Base-by-base conservation (phyloP, 768 basidiomycete species). In the Suillus clintonianus region DNA sequence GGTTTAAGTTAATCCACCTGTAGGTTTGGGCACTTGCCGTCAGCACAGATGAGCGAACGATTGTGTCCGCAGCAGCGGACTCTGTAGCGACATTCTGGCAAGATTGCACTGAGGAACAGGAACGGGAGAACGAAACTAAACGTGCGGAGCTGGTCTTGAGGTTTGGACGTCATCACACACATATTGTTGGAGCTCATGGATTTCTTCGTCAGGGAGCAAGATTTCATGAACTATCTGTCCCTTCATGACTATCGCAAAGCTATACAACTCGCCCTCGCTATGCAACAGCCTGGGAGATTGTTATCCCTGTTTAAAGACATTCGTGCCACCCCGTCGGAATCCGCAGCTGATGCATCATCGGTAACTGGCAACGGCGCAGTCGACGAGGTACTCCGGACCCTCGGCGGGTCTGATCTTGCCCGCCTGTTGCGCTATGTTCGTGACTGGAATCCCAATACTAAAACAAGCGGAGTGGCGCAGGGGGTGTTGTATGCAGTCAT, bases 21-120 rank as follows among this genome's bases (percentile, higher is more conserved):
- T 68, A 98, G 97, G 89, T 99, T n/a, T 99, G 97, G 97, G 95
- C 96, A 1, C 82, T 99, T 14, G 88, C 94, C 10, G 79, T 97
- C 53, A 91, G 89, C 70, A 73, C 80, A 9, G 93, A 99, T 71
- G 95, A 95, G 71, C 82, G 81, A 53, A 92, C 86, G 0, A 89
- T 99, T 69, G 88, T 98, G 24, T 96, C 96, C 24, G 97, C 93
- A 15, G 95, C 94, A 8, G 97, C 97, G 10, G 97, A 99, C 76
- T 98, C 97, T 14, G 85, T 97, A 10, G 86, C 97, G 63, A 99
- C 94, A 4, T 91, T 99, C 73, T 99, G 97, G 97, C 83, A 93
- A 77, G 97, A 99, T 75, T 93, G 90, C 65, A 97, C 96, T 0
- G 92, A 91, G 72, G 89, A 92, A 67, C 83, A 92, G 65, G 89